Evolutionary conservation across 768 basidiomycete genomes (phyloP), one percentile per base, ranked within the genome.

Genomic region (Paxillus involutus): DNA sequence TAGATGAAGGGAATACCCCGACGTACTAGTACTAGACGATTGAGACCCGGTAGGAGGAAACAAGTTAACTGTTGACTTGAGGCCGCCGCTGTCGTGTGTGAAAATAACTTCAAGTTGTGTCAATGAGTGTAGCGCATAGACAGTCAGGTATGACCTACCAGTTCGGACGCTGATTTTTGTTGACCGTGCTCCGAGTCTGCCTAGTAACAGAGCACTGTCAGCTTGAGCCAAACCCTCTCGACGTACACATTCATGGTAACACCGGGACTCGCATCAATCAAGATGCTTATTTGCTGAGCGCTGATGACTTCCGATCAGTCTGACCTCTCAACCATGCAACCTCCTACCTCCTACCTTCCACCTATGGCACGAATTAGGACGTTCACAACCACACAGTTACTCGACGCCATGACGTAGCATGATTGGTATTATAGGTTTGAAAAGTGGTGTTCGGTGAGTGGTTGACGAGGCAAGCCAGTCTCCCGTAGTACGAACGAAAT

Each of bases 281-380:
- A 37, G 30, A 53, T 53, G 52, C 26, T 9, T 30, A 29, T 41
- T 8, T 53, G 45, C n/a, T n/a, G n/a, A n/a, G n/a, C n/a, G n/a
- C n/a, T 53, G 39, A 47, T 35, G 29, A n/a, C 21, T 17, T 10
- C 29, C 24, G 17, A 6, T 11, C 4, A 5, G 9, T 11, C 32
- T 33, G 10, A 33, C 32, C 32, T 33, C 11, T 14, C 12, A 5
- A 35, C 13, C 35, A 57, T 60, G 51, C 49, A 64, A 19, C 73
- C 78, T 1, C 84, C 84, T n/a, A 82, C 82, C 14, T 66, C 75
- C 11, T 63, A 65, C 17, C 79, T 88, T n/a, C 83, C 85, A 4
- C 73, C 80, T 6, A 79, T 86, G 60, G 73, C 74, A 45, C 66
- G 61, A 41, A 75, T 86, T 40, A 57, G 70, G 10, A 62, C 71